phyloP scores from a whole-genome alignment of 1,284 basidiomycete species.

The Trichosporon ovoides region DNA sequence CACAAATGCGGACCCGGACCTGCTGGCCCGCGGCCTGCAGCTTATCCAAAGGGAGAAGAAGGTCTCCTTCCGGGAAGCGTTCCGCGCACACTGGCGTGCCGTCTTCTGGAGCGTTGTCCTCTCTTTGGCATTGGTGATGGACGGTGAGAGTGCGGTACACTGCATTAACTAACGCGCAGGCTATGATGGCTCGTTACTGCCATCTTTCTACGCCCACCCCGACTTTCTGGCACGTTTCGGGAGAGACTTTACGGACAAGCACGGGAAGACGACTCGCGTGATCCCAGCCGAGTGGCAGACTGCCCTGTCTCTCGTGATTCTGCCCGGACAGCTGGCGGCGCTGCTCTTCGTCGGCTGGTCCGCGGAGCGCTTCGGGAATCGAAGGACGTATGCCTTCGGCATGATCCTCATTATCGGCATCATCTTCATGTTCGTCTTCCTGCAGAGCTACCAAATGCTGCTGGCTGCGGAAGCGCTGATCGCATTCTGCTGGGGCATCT shows the following conservation, averaged over 20 bases:
- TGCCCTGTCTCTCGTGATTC: constrained; percentile 40
- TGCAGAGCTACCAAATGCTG: constrained; percentile 43
- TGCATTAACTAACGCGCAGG: background rate
- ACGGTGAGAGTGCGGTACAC: constrained; percentile 4
- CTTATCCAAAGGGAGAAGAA: constrained; percentile 11
- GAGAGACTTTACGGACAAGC: background rate
- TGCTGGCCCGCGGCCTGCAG: constrained; percentile 8
- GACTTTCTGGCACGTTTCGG: background rate
- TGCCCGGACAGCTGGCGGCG: constrained; percentile 33
- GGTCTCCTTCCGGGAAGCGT: constrained; percentile 11
- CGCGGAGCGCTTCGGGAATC: constrained; percentile 45
- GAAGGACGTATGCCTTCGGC: constrained; percentile 38
- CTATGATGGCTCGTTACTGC: background rate
- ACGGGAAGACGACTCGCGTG: constrained; percentile 9
- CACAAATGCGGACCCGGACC: constrained; percentile 5
- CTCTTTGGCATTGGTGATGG: constrained; percentile 27
- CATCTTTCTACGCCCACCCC: background rate
- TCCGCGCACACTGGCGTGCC: constrained; percentile 21
- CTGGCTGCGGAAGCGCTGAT: constrained; percentile 20
- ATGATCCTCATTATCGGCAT: constrained; percentile 29
- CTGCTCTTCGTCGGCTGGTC: constrained; percentile 30
- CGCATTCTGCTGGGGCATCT: constrained; percentile 15
- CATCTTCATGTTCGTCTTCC: constrained; percentile 46
- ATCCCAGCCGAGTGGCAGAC: constrained; percentile 49
- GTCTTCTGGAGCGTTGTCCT: constrained; percentile 21